phyloP scores from a whole-genome alignment of 2,329 filamentous ascomycete species.

The Cercospora brassicicola region DNA sequence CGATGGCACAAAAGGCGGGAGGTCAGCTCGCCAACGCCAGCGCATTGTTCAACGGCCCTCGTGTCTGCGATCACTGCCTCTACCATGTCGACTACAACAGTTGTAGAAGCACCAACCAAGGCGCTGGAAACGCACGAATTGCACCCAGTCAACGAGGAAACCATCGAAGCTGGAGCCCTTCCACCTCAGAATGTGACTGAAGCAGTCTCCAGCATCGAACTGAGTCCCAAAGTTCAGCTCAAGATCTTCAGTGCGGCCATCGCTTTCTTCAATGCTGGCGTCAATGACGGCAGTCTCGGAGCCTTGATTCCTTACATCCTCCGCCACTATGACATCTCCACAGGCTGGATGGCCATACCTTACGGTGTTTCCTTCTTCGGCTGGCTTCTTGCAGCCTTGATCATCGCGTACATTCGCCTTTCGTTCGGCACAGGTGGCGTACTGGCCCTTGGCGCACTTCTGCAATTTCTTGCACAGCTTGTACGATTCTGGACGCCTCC shows the following conservation, averaged over 20 bases:
- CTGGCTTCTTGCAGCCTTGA: not conserved
- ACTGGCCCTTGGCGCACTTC: not conserved
- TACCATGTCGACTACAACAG: not conserved
- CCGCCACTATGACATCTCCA: constrained; percentile 56
- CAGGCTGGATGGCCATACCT: constrained; percentile 44
- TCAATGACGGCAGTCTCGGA: constrained; percentile 65
- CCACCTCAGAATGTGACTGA: not conserved
- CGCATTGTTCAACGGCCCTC: not conserved
- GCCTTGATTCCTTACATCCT: constrained; percentile 64
- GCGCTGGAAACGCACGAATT: not conserved
- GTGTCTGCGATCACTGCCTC: not conserved
- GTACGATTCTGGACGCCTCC: not conserved
- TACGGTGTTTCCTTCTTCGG: not conserved
- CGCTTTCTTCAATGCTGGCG: constrained; percentile 65
- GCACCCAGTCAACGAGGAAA: not conserved
- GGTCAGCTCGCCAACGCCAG: not conserved
- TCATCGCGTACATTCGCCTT: not conserved
- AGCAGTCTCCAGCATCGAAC: not conserved
- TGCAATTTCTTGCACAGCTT: not conserved
- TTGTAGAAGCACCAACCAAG: not conserved
- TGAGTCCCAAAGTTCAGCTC: constrained; percentile 28
- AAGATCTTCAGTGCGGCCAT: constrained; percentile 59
- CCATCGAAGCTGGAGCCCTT: not conserved
- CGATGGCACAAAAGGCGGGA: not conserved
- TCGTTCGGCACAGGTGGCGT: not conserved